These are phyloP conservation scores for Butyriboletus loyo DNA, from an alignment of 768 basidiomycete genomes.

Conservation along the genomic window DNA sequence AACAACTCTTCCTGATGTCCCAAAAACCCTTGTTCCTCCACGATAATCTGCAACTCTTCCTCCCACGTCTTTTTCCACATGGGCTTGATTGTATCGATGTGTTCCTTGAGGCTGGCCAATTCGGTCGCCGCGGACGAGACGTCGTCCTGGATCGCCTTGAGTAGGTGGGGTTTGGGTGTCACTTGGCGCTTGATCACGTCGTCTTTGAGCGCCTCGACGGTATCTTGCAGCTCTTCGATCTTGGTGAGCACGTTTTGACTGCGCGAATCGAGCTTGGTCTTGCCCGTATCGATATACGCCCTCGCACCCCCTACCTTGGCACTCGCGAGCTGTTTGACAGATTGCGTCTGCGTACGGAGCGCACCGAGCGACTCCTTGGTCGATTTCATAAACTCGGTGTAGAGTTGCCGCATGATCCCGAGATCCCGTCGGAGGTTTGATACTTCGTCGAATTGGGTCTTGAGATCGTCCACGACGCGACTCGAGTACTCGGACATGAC, in stretches of 20 bases:
- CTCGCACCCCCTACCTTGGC: slow-evolving; percentile 82
- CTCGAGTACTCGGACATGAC: slow-evolving; percentile 67
- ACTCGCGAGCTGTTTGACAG: slow-evolving; percentile 82
- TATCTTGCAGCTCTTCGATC: slow-evolving; percentile 91
- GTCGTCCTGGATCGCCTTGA: slow-evolving; percentile 72
- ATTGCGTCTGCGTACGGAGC: slow-evolving; percentile 79
- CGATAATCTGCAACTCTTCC: slow-evolving; percentile 91
- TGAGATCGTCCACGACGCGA: slow-evolving; percentile 77
- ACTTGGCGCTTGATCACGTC: slow-evolving; percentile 89
- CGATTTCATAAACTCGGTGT: slow-evolving; percentile 88
- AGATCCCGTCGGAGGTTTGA: slow-evolving; percentile 92
- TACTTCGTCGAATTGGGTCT: slow-evolving; percentile 92
- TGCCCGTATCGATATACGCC: slow-evolving; percentile 87
- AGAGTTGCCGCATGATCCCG: slow-evolving; percentile 90
- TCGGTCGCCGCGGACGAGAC: slow-evolving; percentile 63
- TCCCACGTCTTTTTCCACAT: slow-evolving; percentile 99
- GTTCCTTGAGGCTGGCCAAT: slow-evolving; percentile 73
- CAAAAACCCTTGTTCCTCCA: slow-evolving; percentile 95
- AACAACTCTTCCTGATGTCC: slow-evolving; percentile 91
- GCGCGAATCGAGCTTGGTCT: slow-evolving; percentile 83
- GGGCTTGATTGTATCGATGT: slow-evolving; percentile 86
- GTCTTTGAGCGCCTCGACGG: slow-evolving; percentile 82
- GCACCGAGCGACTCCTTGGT: slow-evolving; percentile 82
- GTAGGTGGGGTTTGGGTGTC: slow-evolving; percentile 70
- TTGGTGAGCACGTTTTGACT: slow-evolving; percentile 89